Evolutionary conservation across 2,329 filamentous ascomycete genomes (phyloP), one percentile per base, ranked within the genome.

Genomic region (Hypoxylon sp.): DNA sequence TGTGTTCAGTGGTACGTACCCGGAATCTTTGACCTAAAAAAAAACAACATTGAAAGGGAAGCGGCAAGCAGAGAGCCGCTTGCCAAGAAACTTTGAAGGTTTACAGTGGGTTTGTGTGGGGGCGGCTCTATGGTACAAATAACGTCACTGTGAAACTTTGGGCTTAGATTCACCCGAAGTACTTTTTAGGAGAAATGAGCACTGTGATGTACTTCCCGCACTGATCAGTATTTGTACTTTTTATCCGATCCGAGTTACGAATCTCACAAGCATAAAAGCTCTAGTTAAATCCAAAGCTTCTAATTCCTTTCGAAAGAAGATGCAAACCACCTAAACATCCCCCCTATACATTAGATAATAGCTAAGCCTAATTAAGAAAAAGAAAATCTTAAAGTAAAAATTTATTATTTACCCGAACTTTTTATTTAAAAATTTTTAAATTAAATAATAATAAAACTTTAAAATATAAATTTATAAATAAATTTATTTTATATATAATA

Each of bases 121-220:
- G 50, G 31, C 31, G 24, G 17, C 14, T 39, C n/a, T 19, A 31
- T 3, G 33, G 48, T 68, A 67, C 67, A 48, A 35, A 68, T 68
- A 67, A 66, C 68, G 68, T 70, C 68, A 70, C 68, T 48, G 39
- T 26, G 58, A 24, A 11, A 70, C 67, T 62, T 65, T 22, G 14
- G 22, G 17, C 17, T 22, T 33, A 14, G 22, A 42, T 14, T 5
- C 26, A 5, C 8, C 5, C 9, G 3, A 64, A 37, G 67, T 67
- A 61, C 33, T 52, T 47, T 47, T n/a, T 51, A 13, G 24, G n/a
- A 26, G 47, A 42, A 47, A 46, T 31, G 29, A n/a, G 35, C 29
- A n/a, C 37, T 33, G n/a, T 9, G 11, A 6, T 35, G 55, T 70
- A 70, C 67, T 42, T 53, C 13, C 9, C 10, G 26, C 42, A 42